Base-by-base conservation (phyloP, 805 yeast species). In the Candida gorgasii region DNA sequence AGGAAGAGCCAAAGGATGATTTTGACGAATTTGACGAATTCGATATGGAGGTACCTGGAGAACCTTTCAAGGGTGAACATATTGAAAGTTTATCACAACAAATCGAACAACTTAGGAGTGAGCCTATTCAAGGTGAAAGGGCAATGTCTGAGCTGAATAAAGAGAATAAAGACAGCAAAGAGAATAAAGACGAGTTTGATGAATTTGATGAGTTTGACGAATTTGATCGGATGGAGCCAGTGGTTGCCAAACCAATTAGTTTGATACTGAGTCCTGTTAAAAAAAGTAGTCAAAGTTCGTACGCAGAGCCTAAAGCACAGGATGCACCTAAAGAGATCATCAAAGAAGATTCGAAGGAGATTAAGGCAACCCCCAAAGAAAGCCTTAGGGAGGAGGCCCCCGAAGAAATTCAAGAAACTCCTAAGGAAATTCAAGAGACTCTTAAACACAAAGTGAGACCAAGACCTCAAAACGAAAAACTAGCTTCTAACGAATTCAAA, bases 151-250 rank as follows among this genome's bases (percentile, higher is more conserved):
- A 18, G 15, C 31, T 19, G 36, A 11, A 33, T 8, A 24, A 36
- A 13, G 11, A 26, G 23, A 22, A 15, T 34, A 49, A 22, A 46
- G 53, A 38, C 28, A 38, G 35, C 38, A 44, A 18, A 16, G 6
- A 16, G 32, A 32, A 32, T n/a, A n/a, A n/a, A n/a, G n/a, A n/a
- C n/a, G 36, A 32, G n/a, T n/a, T 35, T 34, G 45, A 45, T 11
- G 57, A 49, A 27, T 56, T 55, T 27, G 59, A 59, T 40, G 58
- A 50, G 2, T 54, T 62, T 40, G 48, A 53, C 37, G 62, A 56
- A 51, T 3, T 45, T 54, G 29, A 38, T 38, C 20, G 29, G 22
- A 31, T 31, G 35, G 35, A 31, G 8, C 35, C 35, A 22, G 15
- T 34, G 6, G 7, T 16, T 26, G n/a, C n/a, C 18, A 6, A 12